phyloP scores from a whole-genome alignment of 768 basidiomycete genomes.

The Glaciozyma antarctica region DNA sequence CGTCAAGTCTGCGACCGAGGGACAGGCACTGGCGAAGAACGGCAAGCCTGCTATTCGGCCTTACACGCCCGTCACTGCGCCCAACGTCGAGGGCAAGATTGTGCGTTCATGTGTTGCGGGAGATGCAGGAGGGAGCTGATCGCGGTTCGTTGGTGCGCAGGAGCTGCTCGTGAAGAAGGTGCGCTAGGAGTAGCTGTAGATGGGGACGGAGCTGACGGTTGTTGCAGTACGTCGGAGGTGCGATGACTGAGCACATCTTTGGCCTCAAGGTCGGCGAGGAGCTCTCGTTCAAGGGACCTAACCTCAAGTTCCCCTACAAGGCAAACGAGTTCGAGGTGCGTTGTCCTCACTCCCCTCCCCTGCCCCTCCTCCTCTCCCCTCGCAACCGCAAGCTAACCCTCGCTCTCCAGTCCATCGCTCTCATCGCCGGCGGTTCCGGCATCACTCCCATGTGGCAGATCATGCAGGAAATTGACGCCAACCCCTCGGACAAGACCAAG shows the following conservation, averaged over 20 bases:
- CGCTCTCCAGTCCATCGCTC: conserved; percentile 48
- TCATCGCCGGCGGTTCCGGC: conserved; percentile 89
- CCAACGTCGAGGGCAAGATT: conserved; percentile 38
- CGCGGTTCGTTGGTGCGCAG: too few relatives aligned
- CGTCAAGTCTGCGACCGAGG: conserved; percentile 61
- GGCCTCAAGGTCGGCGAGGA: conserved; percentile 68
- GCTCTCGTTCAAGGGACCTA: conserved; percentile 76
- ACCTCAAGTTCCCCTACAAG: conserved; percentile 77
- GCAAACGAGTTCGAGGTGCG: conserved; percentile 53
- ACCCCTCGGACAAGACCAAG: conserved; percentile 80
- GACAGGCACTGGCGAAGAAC: conserved; percentile 53
- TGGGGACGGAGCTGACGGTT: conserved; percentile 47
- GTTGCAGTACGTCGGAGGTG: conserved; percentile 44
- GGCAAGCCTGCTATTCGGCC: conserved; percentile 82
- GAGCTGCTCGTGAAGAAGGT: not conserved
- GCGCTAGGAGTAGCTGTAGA: conserved; percentile 49
- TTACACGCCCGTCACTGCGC: conserved; percentile 74
- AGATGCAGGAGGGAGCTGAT: not conserved
- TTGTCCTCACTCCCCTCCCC: too few relatives aligned
- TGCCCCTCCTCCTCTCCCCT: not conserved
- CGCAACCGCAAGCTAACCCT: conserved; percentile 27
- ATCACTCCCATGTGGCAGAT: conserved; percentile 49
- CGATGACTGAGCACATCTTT: conserved; percentile 51
- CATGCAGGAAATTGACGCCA: conserved; percentile 25
- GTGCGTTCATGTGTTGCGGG: conserved; percentile 1